Base-by-base conservation (phyloP, 805 yeast species). In the Maudiozyma saulgeensis region DNA sequence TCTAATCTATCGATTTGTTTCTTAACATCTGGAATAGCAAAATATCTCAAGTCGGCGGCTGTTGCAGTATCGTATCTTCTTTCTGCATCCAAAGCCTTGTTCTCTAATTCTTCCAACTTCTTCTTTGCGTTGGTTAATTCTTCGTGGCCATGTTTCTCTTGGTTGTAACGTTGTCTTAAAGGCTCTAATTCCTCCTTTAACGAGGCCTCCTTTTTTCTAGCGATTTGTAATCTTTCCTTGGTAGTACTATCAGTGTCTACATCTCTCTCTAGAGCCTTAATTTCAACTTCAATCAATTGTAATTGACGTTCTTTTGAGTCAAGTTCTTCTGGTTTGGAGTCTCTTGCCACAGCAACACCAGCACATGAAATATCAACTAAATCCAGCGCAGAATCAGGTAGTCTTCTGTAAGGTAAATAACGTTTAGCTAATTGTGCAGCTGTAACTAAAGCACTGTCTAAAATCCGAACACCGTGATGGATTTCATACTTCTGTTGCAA, bases 301-400 rank as follows among this genome's bases (percentile, higher is more conserved):
- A 90, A 76, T 70, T 88, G 88, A 68, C 99, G 86, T 70, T 93
- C 99, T 58, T 89, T 78, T 43, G 82, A 84, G 71, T 93, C 99
- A 60, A 93, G 76, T 67, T 89, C 96, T 69, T 93, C 99, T 1
- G 99, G 99, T 66, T 87, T 88, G 3, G 98, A 91, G 67, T 93
- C 99, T 70, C 99, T 81, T 4, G 96, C 96, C 47, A 93, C 99
- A 0, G 98, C 98, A 41, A 93, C 98, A 49, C 95, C 78, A 2
- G 98, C 98, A 42, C 97, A 95, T 6, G 96, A 78, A 66, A 93
- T 97, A 72, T 91, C 99, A 56, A 91, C 88, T 58, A 91, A 74
- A 68, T 91, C 99, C 50, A 91, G 93, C 1, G 99, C 99, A 26
- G 96, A 87, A 66, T 91, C 99, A 9, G 99, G 99, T 57, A 93